phyloP scores from a whole-genome alignment of 208 protist species.

The Tetramitus jugosus region DNA sequence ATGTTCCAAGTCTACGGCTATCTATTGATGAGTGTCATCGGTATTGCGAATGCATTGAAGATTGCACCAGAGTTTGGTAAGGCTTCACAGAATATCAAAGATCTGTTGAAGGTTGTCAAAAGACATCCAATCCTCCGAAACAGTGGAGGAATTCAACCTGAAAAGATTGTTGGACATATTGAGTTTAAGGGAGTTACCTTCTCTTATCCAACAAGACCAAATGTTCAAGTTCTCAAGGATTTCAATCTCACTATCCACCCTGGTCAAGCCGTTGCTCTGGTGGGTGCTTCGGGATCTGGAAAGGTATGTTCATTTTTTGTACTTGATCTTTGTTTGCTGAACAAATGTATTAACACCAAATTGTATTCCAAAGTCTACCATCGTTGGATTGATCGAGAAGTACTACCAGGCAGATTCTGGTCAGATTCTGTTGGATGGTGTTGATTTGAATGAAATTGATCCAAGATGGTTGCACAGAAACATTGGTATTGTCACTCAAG shows the following conservation, averaged over 20 bases:
- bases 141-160: neutral
- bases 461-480: no score
- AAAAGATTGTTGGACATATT: neutral
- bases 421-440: neutral
- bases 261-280: slow-evolving; percentile 15
- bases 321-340: neutral
- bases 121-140: neutral
- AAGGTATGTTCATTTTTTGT: neutral
- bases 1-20: neutral
- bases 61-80: neutral
- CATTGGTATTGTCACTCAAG: no score
- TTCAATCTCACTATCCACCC: neutral
- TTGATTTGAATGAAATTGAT: neutral
- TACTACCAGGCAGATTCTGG: slow-evolving; percentile 50
- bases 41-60: neutral
- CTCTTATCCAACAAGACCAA: slow-evolving; percentile 16
- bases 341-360: neutral
- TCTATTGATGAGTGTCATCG: neutral
- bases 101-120: neutral
- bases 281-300: neutral
- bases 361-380: neutral
- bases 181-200: slow-evolving; percentile 1
- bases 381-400: slow-evolving; percentile 26
- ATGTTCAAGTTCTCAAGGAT: slow-evolving; percentile 10
- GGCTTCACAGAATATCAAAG: neutral